Base-by-base conservation (phyloP, 768 basidiomycete species). In the Hydnum rufescens region DNA sequence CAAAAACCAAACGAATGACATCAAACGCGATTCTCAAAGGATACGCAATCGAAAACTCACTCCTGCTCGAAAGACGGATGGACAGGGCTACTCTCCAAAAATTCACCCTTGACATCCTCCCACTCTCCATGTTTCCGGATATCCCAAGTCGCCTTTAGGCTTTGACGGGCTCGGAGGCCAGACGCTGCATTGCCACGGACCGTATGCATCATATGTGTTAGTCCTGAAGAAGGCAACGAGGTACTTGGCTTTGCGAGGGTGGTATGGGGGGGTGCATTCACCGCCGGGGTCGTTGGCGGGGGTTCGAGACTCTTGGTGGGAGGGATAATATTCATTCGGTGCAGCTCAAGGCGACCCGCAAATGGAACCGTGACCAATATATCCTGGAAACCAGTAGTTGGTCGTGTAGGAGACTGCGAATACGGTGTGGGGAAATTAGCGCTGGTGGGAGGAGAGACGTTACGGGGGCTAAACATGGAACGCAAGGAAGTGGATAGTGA, bases 131-230 rank as follows among this genome's bases (percentile, higher is more conserved):
- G 67, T 34, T 77, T 64, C 55, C 68, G 65, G 55, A 87, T 59
- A 58, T 71, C 69, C 82, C 84, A 86, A 1, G 75, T 78, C 36
- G 80, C 80, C 19, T 83, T 68, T 3, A 64, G 63, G 19, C 55
- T 64, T 22, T 71, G 70, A 46, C 58, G 64, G 4, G 63, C 71
- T 53, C 2, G 63, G 59, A 43, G 32, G 30, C 51, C 32, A 36
- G 36, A 32, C 3, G 23, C 47, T 23, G 32, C 26, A 18, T 18
- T 6, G 49, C 49, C 32, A 5, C 19, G 30, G 25, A 50, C 49
- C 18, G 28, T 31, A 6, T 49, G 51, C 47, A 52, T 50, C 51
- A 52, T 52, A 18, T 49, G 44, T 29, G 51, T 44, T 8, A 52
- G 25, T 16, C 49, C 49, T 8, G 49, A 50, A 16, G 44, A 13